Evolutionary conservation across 345 rosid species (phyloP), one percentile per base, ranked within the genome.

Genomic region (Citrus maxima): DNA sequence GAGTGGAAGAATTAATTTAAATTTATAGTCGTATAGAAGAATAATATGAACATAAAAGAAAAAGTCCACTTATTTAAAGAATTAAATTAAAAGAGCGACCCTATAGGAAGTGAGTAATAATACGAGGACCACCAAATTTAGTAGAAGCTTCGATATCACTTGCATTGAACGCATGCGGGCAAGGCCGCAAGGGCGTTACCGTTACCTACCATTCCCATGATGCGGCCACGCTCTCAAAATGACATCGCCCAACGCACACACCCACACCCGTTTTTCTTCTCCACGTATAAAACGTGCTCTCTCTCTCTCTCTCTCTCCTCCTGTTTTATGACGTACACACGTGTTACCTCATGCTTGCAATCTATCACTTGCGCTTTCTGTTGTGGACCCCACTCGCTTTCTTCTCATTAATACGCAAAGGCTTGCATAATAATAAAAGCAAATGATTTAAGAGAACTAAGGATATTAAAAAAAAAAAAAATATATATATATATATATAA

Each of bases 211-310:
- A 59, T n/a, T 56, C 55, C 18, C 78, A 68, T 32, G 67, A 0
- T 24, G 67, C n/a, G 42, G 12, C 37, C 69, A 67, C 51, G 46
- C 24, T 22, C 67, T 42, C 51, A 42, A 24, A 12, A 18, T 25
- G 5, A 37, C 25, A 16, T 6, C 38, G 10, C 6, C 67, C 67
- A 4, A 14, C 8, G 13, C 35, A 32, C 28, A 0, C 13, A 6
- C 49, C 3, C 40, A 32, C 69, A 5, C 54, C 2, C 32, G 4
- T 1, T 37, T 46, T 28, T 5, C 32, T 3, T 1, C 38, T 46
- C 32, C 77, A 74, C 78, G 56, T 40, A n/a, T 19, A 56, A 74
- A 61, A 75, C 73, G 79, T 80, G 69, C 74, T 28, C 24, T 6
- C 77, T 63, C 12, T 13, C 24, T 6, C 77, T 63, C 12, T 13